Evolutionary conservation across 2,329 filamentous ascomycete genomes (phyloP).

Genomic region (Botrytis fragariae): DNA sequence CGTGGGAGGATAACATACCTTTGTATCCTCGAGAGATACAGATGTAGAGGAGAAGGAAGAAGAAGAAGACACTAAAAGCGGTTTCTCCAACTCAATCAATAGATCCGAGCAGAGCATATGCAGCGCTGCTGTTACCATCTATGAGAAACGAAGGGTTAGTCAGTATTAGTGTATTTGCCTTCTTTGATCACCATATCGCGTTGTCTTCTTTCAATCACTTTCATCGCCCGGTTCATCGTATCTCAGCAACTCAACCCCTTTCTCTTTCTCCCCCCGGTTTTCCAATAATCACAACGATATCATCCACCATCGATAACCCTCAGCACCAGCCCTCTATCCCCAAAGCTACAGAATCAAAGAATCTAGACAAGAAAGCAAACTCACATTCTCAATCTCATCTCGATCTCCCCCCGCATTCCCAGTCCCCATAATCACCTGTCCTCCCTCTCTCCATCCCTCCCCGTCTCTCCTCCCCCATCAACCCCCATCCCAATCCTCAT

Average conservation of each 20-base stretch:
- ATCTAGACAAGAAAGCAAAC: not conserved
- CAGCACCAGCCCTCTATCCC: not conserved
- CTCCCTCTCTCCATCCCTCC: not conserved
- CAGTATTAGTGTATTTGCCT: not conserved
- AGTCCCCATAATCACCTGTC: slow-evolving; percentile 9
- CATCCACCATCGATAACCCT: too few relatives aligned
- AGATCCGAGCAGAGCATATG: slow-evolving; percentile 29
- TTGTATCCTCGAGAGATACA: not conserved
- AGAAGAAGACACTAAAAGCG: slow-evolving; percentile 15
- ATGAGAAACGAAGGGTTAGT: not conserved
- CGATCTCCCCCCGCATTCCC: slow-evolving; percentile 1
- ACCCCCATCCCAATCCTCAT: not conserved
- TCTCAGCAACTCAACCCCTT: not conserved
- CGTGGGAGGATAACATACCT: not conserved
- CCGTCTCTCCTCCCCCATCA: not conserved
- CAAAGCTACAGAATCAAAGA: not conserved
- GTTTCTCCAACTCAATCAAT: slow-evolving; percentile 32
- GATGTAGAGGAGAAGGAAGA: not conserved
- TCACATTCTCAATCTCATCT: slow-evolving; percentile 15
- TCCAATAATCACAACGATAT: not conserved
- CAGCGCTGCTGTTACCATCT: slow-evolving; percentile 31
- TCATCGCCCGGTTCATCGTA: not conserved
- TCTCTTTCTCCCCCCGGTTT: not conserved
- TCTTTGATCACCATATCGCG: slow-evolving; percentile 1
- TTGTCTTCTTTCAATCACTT: not conserved